Evolutionary conservation across 345 rosid species (phyloP), one percentile per base, ranked within the genome.

Genomic region (Lumnitzera racemosa): DNA sequence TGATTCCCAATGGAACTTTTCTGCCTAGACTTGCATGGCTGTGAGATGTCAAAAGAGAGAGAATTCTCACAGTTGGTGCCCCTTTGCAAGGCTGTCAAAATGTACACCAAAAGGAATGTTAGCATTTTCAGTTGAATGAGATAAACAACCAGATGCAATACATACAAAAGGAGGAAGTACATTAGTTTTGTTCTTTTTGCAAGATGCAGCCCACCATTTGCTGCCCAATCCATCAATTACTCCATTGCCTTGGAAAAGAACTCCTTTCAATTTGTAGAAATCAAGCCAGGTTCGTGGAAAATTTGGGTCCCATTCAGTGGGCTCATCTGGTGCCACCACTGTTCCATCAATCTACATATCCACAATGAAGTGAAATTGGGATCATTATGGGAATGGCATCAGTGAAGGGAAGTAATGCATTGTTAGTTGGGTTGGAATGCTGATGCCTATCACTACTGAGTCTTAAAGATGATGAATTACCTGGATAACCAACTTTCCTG

Each of bases 171-270:
- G 43, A 46, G 49, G 55, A 49, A 51, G 64, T 84, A 91, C 98
- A 67, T 88, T 91, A 52, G 95, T 61, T 64, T 77, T 87, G 78
- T 94, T 90, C 86, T 74, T 90, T 76, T 90, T 90, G 92, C 99
- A 94, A 51, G 99, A 94, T 31, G 96, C 71, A 58, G 84, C 89
- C 99, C 99, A 94, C 99, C 99, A 94, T 76, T 90, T 86, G 72
- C 95, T 82, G 56, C 99, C 99, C 13, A 97, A 94, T 25, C 96
- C 99, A 71, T 94, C 95, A 71, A 94, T 86, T 50, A 90, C 78
- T 64, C 99, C 99, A 62, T 70, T 70, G 29, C 97, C 97, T 73
- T 84, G 95, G 77, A 94, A 90, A 54, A 67, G 41, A 6, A 85
- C 95, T 46, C 95, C 81, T 11, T 79, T 71, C 56, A 94, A 86